Evolutionary conservation across 352 stramenopile genomes (phyloP), one percentile per base, ranked within the genome.

Genomic region (Phytophthora tentaculata): DNA sequence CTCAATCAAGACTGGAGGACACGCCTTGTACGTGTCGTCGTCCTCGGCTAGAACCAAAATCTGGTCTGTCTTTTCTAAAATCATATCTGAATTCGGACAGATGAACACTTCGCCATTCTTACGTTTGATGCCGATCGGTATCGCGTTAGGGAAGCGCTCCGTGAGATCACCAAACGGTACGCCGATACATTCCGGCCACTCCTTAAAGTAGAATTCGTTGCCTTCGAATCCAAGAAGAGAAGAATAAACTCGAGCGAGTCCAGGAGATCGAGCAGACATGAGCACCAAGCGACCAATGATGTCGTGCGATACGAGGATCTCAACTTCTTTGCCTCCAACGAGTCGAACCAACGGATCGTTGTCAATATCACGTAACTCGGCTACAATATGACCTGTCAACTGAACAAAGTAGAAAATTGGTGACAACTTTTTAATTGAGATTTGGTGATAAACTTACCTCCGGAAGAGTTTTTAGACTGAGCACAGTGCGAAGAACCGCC

Each of bases 191-290:
- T 92, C 84, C 0, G 90, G 88, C 86, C 88, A 96, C n/a, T 85
- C 80, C 53, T 94, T 90, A 60, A 94, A 85, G 75, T 97, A 97
- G 41, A 97, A 97, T 49, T 97, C 90, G 56, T 87, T 89, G 26
- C 90, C 90, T 35, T 94, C 88, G 60, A 96, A 97, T 0, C 90
- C 90, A 9, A 97, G 77, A 0, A 92, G 53, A 20, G 71, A 71
- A 2, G 81, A 77, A 53, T 85, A 92, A 9, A 92, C 79, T 52
- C 77, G 71, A 0, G 90, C 86, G 3, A 97, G 77, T 6, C 88
- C 89, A 32, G 88, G 86, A 28, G 86, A 92, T 10, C 89, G 69
- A 2, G 88, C 88, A 39, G 88, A 90, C 82, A 95, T 94, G 23
- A 97, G 63, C 47, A 97, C 90, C 9, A 97, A 61, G 9, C 88